Evolutionary conservation across 202 grass and related monocot genomes (phyloP).

Genomic region (Eragrostis tef): DNA sequence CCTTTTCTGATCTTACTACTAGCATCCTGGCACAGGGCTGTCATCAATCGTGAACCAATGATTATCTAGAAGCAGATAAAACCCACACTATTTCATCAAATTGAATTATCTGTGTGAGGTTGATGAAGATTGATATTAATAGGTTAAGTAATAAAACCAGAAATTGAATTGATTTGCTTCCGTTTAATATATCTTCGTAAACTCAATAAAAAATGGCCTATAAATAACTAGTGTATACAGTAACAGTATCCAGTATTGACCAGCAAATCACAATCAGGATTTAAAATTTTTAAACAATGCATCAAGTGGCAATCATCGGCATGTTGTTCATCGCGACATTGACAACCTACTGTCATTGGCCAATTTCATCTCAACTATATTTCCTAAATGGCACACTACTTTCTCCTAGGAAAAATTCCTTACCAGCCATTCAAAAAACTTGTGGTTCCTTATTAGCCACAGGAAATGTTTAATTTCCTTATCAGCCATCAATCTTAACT

Average conservation of each 20-base stretch:
- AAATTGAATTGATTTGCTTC: conserved; percentile 16
- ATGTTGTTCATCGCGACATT: not conserved
- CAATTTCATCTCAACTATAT: not conserved
- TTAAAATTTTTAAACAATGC: not conserved
- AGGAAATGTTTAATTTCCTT: too few relatives aligned
- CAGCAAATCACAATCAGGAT: conserved; percentile 1
- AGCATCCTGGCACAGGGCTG: too few relatives aligned
- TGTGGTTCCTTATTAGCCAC: too few relatives aligned
- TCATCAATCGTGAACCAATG: conserved; percentile 1
- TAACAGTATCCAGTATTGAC: too few relatives aligned
- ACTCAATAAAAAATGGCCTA: not conserved
- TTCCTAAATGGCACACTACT: not conserved
- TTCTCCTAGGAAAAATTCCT: not conserved
- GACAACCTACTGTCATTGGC: not conserved
- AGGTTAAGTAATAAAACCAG: not conserved
- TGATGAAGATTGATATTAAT: conserved; percentile 6
- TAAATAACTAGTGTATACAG: not conserved
- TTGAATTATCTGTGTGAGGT: not conserved
- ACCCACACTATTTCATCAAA: not conserved
- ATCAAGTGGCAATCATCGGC: not conserved
- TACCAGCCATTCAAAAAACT: too few relatives aligned
- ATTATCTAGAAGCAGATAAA: conserved; percentile 4
- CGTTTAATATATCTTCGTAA: conserved; percentile 4
- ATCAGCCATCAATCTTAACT: too few relatives aligned
- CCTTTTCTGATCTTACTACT: too few relatives aligned